Evolutionary conservation across 106 monocot genomes (phyloP).

Genomic region (Apostasia shenzhenica): DNA sequence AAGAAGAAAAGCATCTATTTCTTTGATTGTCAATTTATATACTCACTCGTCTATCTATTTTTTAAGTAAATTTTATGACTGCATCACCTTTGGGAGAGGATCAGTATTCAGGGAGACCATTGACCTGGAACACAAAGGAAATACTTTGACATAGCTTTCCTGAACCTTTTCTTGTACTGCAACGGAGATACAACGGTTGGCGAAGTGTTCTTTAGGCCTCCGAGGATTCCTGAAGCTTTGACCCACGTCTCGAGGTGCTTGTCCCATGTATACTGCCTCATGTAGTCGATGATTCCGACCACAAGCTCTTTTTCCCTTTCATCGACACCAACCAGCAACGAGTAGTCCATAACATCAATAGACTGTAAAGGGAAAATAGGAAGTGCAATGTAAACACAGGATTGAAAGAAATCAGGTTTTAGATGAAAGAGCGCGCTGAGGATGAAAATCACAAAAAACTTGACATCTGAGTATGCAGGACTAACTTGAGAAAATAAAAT

Average conservation of each 20-base stretch:
- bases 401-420: not conserved
- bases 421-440: not conserved
- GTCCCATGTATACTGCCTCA: constrained; percentile 94
- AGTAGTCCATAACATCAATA: constrained; percentile 90
- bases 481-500: not conserved
- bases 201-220: constrained; percentile 63
- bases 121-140: constrained; percentile 74
- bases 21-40: too few relatives aligned
- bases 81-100: not conserved
- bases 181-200: constrained; percentile 78
- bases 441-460: not conserved
- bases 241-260: constrained; percentile 96
- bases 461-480: not conserved
- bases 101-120: constrained; percentile 39
- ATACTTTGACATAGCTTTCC: constrained; percentile 92
- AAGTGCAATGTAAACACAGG: not conserved
- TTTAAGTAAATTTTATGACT: too few relatives aligned
- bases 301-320: constrained; percentile 72
- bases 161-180: constrained; percentile 87
- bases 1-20: too few relatives aligned
- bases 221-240: constrained; percentile 80
- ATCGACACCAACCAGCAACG: constrained; percentile 79
- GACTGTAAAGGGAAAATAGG: constrained; percentile 34
- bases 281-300: constrained; percentile 82
- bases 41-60: too few relatives aligned